phyloP scores from a whole-genome alignment of 2,329 filamentous ascomycete genomes.

The Fusarium sterilihyphosum region DNA sequence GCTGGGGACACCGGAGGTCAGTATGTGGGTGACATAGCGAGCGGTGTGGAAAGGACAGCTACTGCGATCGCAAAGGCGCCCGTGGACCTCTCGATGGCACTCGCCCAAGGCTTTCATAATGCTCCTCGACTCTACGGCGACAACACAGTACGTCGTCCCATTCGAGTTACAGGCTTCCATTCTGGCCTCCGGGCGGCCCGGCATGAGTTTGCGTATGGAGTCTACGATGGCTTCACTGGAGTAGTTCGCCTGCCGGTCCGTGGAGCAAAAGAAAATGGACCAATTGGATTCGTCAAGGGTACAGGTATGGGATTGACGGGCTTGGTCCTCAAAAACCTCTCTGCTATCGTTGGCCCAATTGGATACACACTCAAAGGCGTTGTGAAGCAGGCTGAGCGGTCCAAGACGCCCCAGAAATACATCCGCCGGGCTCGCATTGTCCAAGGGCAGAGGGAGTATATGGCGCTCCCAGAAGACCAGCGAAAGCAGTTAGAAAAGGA shows the following conservation, averaged over 20 bases:
- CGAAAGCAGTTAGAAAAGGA: slow-evolving; percentile 40
- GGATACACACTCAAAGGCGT: slow-evolving; percentile 73
- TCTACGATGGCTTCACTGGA: slow-evolving; percentile 73
- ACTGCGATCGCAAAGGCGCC: slow-evolving; percentile 65
- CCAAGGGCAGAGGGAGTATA: slow-evolving; percentile 63
- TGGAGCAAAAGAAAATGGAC: slow-evolving; percentile 65
- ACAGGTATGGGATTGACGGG: slow-evolving; percentile 71
- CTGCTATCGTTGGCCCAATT: slow-evolving; percentile 68
- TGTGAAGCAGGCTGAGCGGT: slow-evolving; percentile 66
- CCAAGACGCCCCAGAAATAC: slow-evolving; percentile 61
- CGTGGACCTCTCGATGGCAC: slow-evolving; percentile 67
- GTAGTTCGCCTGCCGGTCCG: slow-evolving; percentile 68
- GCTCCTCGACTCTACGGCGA: slow-evolving; percentile 76
- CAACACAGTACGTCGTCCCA: slow-evolving; percentile 71
- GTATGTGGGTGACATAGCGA: slow-evolving; percentile 61
- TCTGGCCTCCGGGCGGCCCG: slow-evolving; percentile 71
- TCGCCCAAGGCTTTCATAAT: slow-evolving; percentile 77
- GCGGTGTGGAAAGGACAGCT: slow-evolving; percentile 61
- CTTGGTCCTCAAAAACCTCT: slow-evolving; percentile 71
- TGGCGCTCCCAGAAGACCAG: slow-evolving; percentile 49
- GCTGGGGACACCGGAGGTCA: slow-evolving; percentile 45
- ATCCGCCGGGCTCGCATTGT: slow-evolving; percentile 67
- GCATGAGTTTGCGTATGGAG: slow-evolving; percentile 69
- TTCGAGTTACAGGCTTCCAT: slow-evolving; percentile 70
- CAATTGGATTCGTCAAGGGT: slow-evolving; percentile 60